Evolutionary conservation across 2,329 filamentous ascomycete species (phyloP).

Genomic region (Xylariaceae sp.): DNA sequence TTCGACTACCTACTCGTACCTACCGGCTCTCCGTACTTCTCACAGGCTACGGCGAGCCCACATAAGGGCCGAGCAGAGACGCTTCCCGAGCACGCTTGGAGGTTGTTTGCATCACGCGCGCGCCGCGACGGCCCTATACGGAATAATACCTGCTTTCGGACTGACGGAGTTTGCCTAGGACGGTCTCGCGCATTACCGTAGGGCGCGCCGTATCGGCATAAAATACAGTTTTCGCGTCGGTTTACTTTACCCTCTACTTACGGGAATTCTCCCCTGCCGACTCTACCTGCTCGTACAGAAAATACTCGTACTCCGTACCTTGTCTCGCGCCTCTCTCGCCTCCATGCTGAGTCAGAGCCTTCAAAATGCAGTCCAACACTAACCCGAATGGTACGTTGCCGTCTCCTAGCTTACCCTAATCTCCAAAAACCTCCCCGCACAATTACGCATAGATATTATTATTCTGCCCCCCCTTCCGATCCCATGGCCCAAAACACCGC

Average conservation of each 20-base stretch:
- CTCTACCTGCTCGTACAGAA: not conserved
- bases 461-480: slow-evolving; percentile 13
- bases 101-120: not conserved
- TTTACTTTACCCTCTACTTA: not conserved
- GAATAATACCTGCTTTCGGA: slow-evolving; percentile 3
- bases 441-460: slow-evolving; percentile 21
- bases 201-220: slow-evolving; percentile 5
- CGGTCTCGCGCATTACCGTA: not conserved
- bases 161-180: slow-evolving; percentile 11
- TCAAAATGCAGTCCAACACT: slow-evolving; percentile 29
- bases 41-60: no score
- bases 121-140: no score
- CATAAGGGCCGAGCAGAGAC: no score
- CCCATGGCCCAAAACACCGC: slow-evolving; percentile 15
- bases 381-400: slow-evolving; percentile 29
- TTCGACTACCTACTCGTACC: no score
- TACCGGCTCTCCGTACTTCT: no score
- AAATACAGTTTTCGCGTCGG: slow-evolving; percentile 2
- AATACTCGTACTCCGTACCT: not conserved
- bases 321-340: slow-evolving; percentile 1
- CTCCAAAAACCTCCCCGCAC: slow-evolving; percentile 13
- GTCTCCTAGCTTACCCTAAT: slow-evolving; percentile 16
- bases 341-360: slow-evolving; percentile 31
- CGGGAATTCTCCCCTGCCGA: not conserved
- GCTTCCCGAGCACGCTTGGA: no score